Percentiles rank a stretch among this genome's conserved stretches.
phyloP scores from a whole-genome alignment of 2,329 filamentous ascomycete genomes.

The Calonectria henricotiae region DNA sequence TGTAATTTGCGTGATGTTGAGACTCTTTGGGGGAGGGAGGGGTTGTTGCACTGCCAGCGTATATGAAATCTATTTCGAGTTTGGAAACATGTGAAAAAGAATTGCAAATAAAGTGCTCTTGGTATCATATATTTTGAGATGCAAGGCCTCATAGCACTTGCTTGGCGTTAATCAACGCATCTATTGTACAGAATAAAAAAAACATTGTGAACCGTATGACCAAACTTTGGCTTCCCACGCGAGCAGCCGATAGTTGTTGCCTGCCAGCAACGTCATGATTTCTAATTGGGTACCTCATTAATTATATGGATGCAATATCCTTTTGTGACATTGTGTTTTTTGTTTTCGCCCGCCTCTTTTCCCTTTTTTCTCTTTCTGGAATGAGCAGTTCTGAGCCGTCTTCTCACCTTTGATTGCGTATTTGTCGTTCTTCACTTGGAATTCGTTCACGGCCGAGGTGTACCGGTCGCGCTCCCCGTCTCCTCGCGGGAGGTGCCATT shows the following conservation, averaged over 20 bases:
- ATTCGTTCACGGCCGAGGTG: conserved; percentile 63
- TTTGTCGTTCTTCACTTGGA: background rate
- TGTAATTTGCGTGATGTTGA: background rate
- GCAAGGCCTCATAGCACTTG: background rate
- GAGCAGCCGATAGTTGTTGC: background rate
- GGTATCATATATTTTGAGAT: conserved; percentile 22
- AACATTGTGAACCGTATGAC: background rate
- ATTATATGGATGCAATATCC: background rate
- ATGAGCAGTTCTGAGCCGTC: background rate
- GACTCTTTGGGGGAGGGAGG: background rate
- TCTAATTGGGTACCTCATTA: conserved; percentile 4
- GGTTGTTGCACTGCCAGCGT: background rate
- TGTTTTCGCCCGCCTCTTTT: background rate
- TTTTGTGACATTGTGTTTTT: background rate
- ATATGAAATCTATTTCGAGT: background rate
- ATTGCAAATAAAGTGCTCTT: background rate
- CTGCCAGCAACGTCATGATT: background rate
- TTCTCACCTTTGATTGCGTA: background rate
- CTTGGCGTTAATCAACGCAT: conserved; percentile 12
- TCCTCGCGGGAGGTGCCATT: conserved; percentile 71
- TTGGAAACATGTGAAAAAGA: background rate
- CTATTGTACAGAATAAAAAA: conserved; percentile 16
- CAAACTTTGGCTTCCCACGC: background rate
- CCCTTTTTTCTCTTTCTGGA: background rate
- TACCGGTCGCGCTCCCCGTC: conserved; percentile 74